Conservation (phyloP, 768 basidiomycete genomes). For the Tricholoma sp. region DNA sequence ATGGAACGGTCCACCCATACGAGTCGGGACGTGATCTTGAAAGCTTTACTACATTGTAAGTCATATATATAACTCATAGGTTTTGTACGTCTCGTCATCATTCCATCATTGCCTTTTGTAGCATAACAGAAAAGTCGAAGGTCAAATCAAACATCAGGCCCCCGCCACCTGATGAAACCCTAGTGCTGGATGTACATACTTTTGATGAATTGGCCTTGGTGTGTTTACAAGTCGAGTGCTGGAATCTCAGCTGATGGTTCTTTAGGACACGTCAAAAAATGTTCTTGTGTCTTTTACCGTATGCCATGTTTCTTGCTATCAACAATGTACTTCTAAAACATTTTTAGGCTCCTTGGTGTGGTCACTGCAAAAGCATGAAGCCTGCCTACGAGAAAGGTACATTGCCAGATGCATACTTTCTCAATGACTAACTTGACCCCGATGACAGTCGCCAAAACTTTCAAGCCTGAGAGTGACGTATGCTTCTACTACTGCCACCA, state of each 20-base stretch:
- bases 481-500: constrained; percentile 12
- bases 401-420: background rate
- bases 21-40: constrained; percentile 80
- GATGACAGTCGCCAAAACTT: constrained; percentile 63
- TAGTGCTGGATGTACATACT: constrained; percentile 62
- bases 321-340: constrained; percentile 2
- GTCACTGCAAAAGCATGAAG: constrained; percentile 92
- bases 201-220: constrained; percentile 77
- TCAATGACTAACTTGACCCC: background rate
- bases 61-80: constrained; percentile 6
- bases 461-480: constrained; percentile 74
- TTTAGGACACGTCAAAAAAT: constrained; percentile 65
- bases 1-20: constrained; percentile 65
- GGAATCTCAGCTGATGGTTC: background rate
- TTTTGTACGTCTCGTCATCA: background rate
- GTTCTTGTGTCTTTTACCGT: constrained; percentile 83
- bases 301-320: constrained; percentile 18
- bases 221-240: constrained; percentile 10
- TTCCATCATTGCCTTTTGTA: constrained; percentile 23
- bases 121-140: constrained; percentile 69
- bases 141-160: constrained; percentile 87
- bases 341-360: constrained; percentile 73
- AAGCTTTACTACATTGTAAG: constrained; percentile 70
- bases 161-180: constrained; percentile 69
- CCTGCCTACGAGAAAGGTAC: constrained; percentile 79